A percentile compares a stretch with the other conserved stretches of the same genome.
These are phyloP conservation scores for Nidula niveotomentosa DNA, from an alignment of 1,284 basidiomycete genomes.

Conservation along the genomic window DNA sequence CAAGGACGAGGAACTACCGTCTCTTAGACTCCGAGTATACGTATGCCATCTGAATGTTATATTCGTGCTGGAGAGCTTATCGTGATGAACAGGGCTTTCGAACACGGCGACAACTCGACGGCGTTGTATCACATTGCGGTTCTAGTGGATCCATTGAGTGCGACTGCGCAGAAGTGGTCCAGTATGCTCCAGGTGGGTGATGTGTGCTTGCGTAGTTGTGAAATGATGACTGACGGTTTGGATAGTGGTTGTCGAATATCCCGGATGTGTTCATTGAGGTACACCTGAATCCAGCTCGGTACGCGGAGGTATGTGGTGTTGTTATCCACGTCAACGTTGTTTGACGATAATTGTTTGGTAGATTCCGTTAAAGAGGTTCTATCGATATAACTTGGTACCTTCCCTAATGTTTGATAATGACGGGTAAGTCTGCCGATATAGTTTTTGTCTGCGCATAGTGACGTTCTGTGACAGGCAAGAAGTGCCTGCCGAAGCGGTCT, in stretches of 20 bases:
- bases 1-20: slow-evolving; percentile 61
- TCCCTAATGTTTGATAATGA: slow-evolving; percentile 65
- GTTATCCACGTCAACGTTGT: background rate
- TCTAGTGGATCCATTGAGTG: slow-evolving; percentile 85
- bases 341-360: slow-evolving; percentile 22
- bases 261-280: slow-evolving; percentile 71
- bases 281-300: slow-evolving; percentile 70
- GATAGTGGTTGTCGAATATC: slow-evolving; percentile 57
- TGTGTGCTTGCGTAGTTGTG: background rate
- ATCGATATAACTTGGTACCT: slow-evolving; percentile 74
- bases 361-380: slow-evolving; percentile 95
- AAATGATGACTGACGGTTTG: background rate
- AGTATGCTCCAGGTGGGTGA: slow-evolving; percentile 67
- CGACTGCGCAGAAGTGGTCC: slow-evolving; percentile 84
- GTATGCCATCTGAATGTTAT: slow-evolving; percentile 37
- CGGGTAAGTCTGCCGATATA: slow-evolving; percentile 50
- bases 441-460: background rate
- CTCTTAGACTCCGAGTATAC: slow-evolving; percentile 60
- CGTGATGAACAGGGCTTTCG: slow-evolving; percentile 53
- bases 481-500: slow-evolving; percentile 44
- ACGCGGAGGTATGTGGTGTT: slow-evolving; percentile 56
- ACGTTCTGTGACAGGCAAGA: slow-evolving; percentile 42
- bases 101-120: slow-evolving; percentile 63
- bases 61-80: background rate
- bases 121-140: slow-evolving; percentile 77